Evolutionary conservation across 2,329 filamentous ascomycete genomes (phyloP).

Genomic region (Stemphylium lycopersici): DNA sequence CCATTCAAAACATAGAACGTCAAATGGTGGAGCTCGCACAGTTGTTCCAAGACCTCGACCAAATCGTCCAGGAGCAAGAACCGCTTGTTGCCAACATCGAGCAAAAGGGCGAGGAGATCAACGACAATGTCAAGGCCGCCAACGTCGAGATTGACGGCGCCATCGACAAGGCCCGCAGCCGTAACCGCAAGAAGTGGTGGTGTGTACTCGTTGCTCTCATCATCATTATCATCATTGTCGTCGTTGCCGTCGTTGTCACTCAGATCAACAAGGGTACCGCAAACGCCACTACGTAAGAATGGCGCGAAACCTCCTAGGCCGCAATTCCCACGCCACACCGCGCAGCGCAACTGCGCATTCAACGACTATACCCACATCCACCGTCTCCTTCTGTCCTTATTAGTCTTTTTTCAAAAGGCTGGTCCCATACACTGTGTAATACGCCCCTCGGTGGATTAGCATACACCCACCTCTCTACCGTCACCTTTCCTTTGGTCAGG

Average conservation of each 20-base stretch:
- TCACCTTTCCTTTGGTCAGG: conserved; percentile 9
- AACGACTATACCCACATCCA: conserved; percentile 6
- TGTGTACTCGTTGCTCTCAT: conserved; percentile 74
- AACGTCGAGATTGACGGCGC: conserved; percentile 84
- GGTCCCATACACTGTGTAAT: conserved; percentile 25
- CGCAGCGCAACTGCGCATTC: neutral
- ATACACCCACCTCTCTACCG: conserved; percentile 11
- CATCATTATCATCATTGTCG: conserved; percentile 46
- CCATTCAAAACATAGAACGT: conserved; percentile 88
- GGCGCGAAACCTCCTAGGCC: neutral
- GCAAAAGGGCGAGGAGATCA: conserved; percentile 82
- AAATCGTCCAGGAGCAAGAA: conserved; percentile 85
- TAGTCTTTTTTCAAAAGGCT: conserved; percentile 19
- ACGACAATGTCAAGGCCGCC: conserved; percentile 81
- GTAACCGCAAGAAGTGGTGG: conserved; percentile 92
- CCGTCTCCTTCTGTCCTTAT: conserved; percentile 10
- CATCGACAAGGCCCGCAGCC: conserved; percentile 73
- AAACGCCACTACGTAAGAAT: neutral
- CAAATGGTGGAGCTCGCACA: conserved; percentile 87
- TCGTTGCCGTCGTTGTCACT: conserved; percentile 48
- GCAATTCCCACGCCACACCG: neutral
- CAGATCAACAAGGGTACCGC: conserved; percentile 34
- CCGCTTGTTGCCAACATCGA: conserved; percentile 80
- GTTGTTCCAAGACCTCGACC: conserved; percentile 88
- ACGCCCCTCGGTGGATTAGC: conserved; percentile 21